phyloP scores from a whole-genome alignment of 345 rosid species.

The Populus alba region DNA sequence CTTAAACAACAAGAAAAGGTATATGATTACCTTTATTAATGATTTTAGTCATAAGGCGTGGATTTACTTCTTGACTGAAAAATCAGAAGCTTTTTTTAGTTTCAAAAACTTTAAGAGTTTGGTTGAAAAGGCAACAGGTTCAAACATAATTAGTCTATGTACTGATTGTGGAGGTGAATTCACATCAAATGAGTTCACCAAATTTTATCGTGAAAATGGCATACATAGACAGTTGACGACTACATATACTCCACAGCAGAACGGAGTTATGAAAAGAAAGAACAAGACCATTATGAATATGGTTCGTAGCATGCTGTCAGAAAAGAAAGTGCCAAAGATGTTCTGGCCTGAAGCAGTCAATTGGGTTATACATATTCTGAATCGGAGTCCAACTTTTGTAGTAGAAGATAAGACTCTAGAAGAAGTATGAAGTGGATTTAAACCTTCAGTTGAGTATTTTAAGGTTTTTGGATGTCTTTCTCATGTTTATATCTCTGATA shows the following conservation, averaged over 20 bases:
- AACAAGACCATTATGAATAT: not conserved
- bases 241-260: not conserved
- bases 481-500: not conserved
- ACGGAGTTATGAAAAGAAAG: not conserved
- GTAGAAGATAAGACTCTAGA: not conserved
- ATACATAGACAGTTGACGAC: not conserved
- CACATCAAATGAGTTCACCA: not conserved
- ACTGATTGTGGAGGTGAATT: not conserved
- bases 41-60: not conserved
- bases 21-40: not conserved
- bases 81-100: not conserved
- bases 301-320: not conserved
- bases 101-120: not conserved
- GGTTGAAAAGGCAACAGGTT: not conserved
- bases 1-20: constrained; percentile 1
- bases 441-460: not conserved
- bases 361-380: not conserved
- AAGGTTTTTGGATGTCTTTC: not conserved
- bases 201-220: not conserved
- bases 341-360: not conserved
- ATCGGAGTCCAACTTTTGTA: not conserved
- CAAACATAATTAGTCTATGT: not conserved
- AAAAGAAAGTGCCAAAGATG: not conserved
- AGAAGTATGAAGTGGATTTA: not conserved
- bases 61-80: too few relatives aligned